Evolutionary conservation across 805 yeast species (phyloP).

Genomic region (Sugiyamaella smithiae): DNA sequence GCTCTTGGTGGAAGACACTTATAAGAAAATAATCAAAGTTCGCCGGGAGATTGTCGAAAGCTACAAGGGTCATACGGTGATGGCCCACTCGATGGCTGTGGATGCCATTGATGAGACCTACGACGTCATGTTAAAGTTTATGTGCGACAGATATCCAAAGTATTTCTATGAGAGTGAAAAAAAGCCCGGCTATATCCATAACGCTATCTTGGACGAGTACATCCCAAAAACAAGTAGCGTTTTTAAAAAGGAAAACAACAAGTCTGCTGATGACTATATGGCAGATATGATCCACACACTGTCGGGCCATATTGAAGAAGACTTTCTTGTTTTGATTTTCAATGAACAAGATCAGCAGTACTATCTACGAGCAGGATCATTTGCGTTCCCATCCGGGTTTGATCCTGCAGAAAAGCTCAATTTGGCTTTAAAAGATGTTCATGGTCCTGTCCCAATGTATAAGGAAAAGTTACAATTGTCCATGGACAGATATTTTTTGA

Average conservation of each 20-base stretch:
- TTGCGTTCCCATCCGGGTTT: constrained; percentile 72
- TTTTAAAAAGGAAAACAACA: constrained; percentile 37
- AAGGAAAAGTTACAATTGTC: constrained; percentile 51
- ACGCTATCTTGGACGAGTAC: constrained; percentile 38
- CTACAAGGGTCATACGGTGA: constrained; percentile 34
- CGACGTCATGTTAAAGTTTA: constrained; percentile 39
- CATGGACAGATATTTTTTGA: constrained; percentile 65
- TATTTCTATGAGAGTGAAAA: constrained; percentile 40
- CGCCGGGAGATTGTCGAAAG: constrained; percentile 36
- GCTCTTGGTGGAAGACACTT: constrained; percentile 61
- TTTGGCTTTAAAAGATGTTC: constrained; percentile 57
- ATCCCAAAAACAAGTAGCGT: neutral
- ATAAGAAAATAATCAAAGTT: constrained; percentile 43
- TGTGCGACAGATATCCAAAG: constrained; percentile 52
- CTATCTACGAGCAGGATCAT: constrained; percentile 51
- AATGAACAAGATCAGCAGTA: constrained; percentile 48
- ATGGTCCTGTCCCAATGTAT: constrained; percentile 72
- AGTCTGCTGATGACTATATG: constrained; percentile 15
- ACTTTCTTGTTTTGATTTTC: constrained; percentile 52
- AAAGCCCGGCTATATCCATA: constrained; percentile 29
- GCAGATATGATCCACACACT: constrained; percentile 21
- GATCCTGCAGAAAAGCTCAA: constrained; percentile 55
- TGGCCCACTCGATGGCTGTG: constrained; percentile 32
- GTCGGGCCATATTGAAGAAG: constrained; percentile 54
- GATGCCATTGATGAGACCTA: constrained; percentile 52